Evolutionary conservation across 2,329 filamentous ascomycete species (phyloP), one percentile per base, ranked within the genome.

Genomic region (Ophiostoma ulmi): DNA sequence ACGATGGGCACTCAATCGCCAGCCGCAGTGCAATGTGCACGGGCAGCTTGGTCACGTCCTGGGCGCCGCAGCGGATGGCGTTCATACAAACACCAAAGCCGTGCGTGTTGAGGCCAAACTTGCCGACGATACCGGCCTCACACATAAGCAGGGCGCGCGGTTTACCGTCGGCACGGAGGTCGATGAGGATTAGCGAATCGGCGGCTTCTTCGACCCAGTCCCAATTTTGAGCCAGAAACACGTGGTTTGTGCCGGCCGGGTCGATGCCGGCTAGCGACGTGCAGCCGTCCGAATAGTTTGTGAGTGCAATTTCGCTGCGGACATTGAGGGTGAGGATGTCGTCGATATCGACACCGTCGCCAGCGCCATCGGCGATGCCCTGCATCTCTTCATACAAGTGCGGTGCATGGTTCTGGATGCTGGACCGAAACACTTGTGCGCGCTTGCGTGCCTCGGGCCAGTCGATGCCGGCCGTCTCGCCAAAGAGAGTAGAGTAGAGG

Each of bases 321-420:
- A 71, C 70, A 70, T 88, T 88, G 38, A 71, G 70, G 7, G 70
- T 65, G 13, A 88, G 77, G 1, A 86, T 84, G 2, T 88, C 76
- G n/a, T 88, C 82, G 65, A 87, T 84, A 2, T 84, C 75, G 1
- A 87, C 73, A 0, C 79, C 74, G 13, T 81, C 76, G 0, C 75
- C 77, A 0, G 85, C 80, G 1, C 86, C 86, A 0, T 83, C 80
- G 0, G 86, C 85, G 63, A 88, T 81, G 13, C 84, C 88, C 70
- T 77, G 76, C 74, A 84, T 83, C 73, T 86, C 84, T 13, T 77
- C 76, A 20, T 5, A 71, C 41, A 20, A 55, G 48, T 13, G 35
- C 44, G 11, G 67, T 38, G 58, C 64, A 58, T 65, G 66, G 39
- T 58, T n/a, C 52, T 64, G 31, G 8, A 26, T n/a, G 48, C 55